These are phyloP conservation scores for Lactarius akahatsu DNA, from an alignment of 768 basidiomycete species.

Conservation along the genomic window DNA sequence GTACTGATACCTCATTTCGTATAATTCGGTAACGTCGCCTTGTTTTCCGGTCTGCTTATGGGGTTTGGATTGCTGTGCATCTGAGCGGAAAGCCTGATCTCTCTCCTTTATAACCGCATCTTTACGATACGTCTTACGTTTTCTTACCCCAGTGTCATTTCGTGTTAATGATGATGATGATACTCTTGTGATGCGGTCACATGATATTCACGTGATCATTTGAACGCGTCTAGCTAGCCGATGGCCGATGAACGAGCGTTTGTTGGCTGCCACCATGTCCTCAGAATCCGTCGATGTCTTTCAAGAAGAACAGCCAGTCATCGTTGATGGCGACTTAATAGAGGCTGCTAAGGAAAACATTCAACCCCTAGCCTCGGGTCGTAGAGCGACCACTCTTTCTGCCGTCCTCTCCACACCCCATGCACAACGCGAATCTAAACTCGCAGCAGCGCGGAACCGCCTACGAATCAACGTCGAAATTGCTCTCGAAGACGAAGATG, in stretches of 20 bases:
- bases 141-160: slow-evolving; percentile 1
- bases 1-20: slow-evolving; percentile 24
- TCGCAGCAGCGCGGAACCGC: slow-evolving; percentile 61
- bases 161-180: not conserved
- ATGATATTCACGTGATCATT: slow-evolving; percentile 21
- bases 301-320: slow-evolving; percentile 40
- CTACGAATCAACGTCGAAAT: slow-evolving; percentile 72
- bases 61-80: slow-evolving; percentile 17
- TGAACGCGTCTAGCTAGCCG: not conserved
- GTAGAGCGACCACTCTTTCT: slow-evolving; percentile 75
- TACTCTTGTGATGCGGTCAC: slow-evolving; percentile 18
- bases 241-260: not conserved
- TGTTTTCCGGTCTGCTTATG: not conserved
- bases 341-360: slow-evolving; percentile 88
- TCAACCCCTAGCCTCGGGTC: slow-evolving; percentile 76
- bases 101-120: slow-evolving; percentile 21
- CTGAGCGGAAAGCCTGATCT: slow-evolving; percentile 21
- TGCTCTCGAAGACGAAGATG: slow-evolving; percentile 68
- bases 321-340: slow-evolving; percentile 79
- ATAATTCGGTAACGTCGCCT: slow-evolving; percentile 18
- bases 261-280: slow-evolving; percentile 2
- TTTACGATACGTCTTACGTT: slow-evolving; percentile 21
- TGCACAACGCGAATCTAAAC: slow-evolving; percentile 68
- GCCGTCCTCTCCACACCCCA: slow-evolving; percentile 74
- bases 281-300: slow-evolving; percentile 40